Base-by-base conservation (phyloP, 2,329 filamentous ascomycete genomes). In the Pseudocercospora crystallina region DNA sequence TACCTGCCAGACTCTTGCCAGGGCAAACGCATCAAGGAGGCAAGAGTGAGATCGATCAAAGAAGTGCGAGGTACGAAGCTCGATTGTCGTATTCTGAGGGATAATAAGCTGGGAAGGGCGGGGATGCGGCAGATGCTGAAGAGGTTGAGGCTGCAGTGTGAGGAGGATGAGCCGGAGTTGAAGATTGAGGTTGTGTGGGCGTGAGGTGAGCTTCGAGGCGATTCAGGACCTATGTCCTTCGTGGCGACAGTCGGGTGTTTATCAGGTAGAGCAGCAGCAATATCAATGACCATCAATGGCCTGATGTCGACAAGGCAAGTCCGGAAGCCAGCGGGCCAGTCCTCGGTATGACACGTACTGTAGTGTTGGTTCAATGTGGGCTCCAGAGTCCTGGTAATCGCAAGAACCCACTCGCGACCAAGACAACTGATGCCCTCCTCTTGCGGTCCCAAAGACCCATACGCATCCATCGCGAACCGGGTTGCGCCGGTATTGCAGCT, bases 401-500 rank as follows among this genome's bases (percentile, higher is more conserved):
- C 20, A 26, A 26, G 20, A 26, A 26, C 20, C 20, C 20, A 26
- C 20, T 26, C 17, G 7, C 13, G 33, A 37, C 43, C 43, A 45
- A 30, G 37, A 45, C 43, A 45, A 10, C 43, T 45, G 43, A 45
- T 45, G 43, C 43, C 43, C 43, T 13, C 43, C 43, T 45, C 43
- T 45, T 45, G 43, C 43, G 20, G 20, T 36, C 32, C 41, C 33
- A 12, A 43, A 35, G 41, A 43, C 41, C 41, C 41, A 11, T 43
- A 7, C 20, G n/a, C 20, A 26, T 26, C 20, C 3, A 26, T 26
- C 7, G 20, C 20, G 7, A 3, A 26, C 20, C 20, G 20, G 20
- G 20, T 26, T 26, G 20, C 20, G 20, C 20, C 20, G 20, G 20
- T 26, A 7, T 26, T 26, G 20, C 20, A 26, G 20, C 20, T 26